phyloP scores from a whole-genome alignment of 2,329 filamentous ascomycete species.

The Hansfordia pulvinata region DNA sequence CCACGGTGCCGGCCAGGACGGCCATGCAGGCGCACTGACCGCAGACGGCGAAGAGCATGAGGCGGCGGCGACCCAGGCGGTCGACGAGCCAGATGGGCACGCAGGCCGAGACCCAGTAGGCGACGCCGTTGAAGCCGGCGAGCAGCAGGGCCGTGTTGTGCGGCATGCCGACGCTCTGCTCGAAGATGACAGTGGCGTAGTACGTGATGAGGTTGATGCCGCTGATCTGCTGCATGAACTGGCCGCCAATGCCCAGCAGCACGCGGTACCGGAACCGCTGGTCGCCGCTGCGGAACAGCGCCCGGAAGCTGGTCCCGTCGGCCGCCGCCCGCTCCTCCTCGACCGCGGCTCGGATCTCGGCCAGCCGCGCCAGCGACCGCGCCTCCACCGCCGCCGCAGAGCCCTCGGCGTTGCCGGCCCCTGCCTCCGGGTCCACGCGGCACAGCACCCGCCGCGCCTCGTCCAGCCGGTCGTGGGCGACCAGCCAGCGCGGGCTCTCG shows the following conservation, averaged over 20 bases:
- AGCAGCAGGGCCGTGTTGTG: constrained; percentile 32
- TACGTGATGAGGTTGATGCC: constrained; percentile 22
- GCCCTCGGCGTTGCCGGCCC: too few relatives aligned
- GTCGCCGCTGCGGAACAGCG: constrained; percentile 25
- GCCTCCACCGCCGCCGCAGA: too few relatives aligned
- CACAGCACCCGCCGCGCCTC: too few relatives aligned
- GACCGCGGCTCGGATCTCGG: constrained; percentile 23
- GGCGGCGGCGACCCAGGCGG: constrained; percentile 37
- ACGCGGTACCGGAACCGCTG: constrained; percentile 25
- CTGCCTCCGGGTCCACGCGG: too few relatives aligned
- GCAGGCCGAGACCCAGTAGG: constrained; percentile 17
- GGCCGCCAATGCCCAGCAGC: constrained; percentile 25
- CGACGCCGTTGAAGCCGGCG: constrained; percentile 35
- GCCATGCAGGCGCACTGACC: constrained; percentile 28
- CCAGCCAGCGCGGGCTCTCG: constrained; percentile 45
- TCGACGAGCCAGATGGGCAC: constrained; percentile 21
- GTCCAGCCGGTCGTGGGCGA: constrained; percentile 33
- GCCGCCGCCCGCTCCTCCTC: constrained; percentile 24
- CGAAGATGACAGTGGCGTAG: constrained; percentile 27
- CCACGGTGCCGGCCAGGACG: constrained; percentile 28
- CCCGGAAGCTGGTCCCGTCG: constrained; percentile 15
- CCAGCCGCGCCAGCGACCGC: too few relatives aligned
- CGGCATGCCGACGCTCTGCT: constrained; percentile 26
- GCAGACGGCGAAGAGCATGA: constrained; percentile 36
- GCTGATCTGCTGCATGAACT: constrained; percentile 28